Conservation (phyloP, 352 stramenopile genomes). For the Globisporangium cystogenes region DNA sequence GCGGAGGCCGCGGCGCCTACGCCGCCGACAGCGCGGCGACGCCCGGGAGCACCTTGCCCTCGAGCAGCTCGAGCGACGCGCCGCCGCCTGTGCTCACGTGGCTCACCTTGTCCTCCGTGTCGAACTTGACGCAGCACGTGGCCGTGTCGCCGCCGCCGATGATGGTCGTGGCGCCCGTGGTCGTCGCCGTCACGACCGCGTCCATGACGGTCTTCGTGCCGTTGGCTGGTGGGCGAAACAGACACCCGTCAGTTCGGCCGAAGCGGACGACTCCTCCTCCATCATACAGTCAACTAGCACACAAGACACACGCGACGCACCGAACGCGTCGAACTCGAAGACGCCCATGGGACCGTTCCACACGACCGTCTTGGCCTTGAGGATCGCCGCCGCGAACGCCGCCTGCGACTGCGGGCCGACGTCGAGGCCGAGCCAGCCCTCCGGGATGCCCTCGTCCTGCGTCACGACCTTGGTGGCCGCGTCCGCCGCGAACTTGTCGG, state of each 20-base stretch:
- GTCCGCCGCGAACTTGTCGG: constrained; percentile 96
- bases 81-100: constrained; percentile 93
- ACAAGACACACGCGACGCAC: no score
- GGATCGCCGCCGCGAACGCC: constrained; percentile 73
- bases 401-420: constrained; percentile 93
- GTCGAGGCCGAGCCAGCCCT: constrained; percentile 98
- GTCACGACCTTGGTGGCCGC: constrained; percentile 90
- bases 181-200: constrained; percentile 94
- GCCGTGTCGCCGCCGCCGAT: constrained; percentile 98
- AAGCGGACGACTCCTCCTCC: no score
- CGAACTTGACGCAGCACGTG: constrained; percentile 85
- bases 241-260: no score
- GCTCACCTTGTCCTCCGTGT: constrained; percentile 88
- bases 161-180: constrained; percentile 94
- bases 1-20: constrained; percentile 20
- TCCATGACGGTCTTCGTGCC: constrained; percentile 96
- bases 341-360: constrained; percentile 99
- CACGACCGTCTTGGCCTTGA: constrained; percentile 93
- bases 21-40: constrained; percentile 92
- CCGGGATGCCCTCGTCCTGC: constrained; percentile 91
- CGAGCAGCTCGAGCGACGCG: constrained; percentile 95
- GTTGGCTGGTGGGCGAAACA: constrained; percentile 7
- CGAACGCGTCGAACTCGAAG: constrained; percentile 99
- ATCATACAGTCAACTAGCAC: no score
- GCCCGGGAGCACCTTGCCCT: constrained; percentile 98